Base-by-base conservation (phyloP, 2,329 filamentous ascomycete genomes). In the Colletotrichum nymphaeae region DNA sequence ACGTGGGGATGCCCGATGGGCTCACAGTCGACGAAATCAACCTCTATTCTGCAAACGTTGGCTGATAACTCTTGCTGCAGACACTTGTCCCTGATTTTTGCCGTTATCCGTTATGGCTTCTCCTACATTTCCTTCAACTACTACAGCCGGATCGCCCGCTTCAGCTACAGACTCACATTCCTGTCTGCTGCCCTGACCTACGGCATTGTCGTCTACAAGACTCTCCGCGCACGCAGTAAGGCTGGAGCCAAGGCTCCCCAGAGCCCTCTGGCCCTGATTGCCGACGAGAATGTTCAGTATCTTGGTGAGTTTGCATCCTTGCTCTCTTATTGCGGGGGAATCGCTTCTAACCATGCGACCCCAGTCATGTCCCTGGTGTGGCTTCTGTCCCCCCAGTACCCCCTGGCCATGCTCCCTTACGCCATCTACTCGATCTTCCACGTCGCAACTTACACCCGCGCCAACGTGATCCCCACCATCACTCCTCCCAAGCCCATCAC, bases 181-280 rank as follows among this genome's bases (percentile, higher is more conserved):
- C 77, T 98, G 78, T 93, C 95, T 3, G 97, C 97, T 6, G 95
- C 95, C 60, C 91, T 92, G 63, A 98, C 97, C 12, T 99, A 99
- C 84, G 96, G 97, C 77, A 98, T 99, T 77, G 97, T 99, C 63
- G 96, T 99, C 75, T 98, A 98, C 89, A 99, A 99, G 91, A 95
- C 95, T 72, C 94, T 95, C 87, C 92, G 95, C 77, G 94, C 95
- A 78, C 93, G 95, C 77, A 89, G 93, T 78, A 93, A 94, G 89
- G 88, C 92, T 63, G 92, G 93, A 76, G 91, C 87, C 74, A 91
- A 87, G 81, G 83, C 91, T 78, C 90, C 84, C 52, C 81, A 82
- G 64, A 90, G 93, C 72, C 83, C 89, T 62, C 67, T 96, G 72
- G 89, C 92, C 74, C 86, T 98, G 76, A 87, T 93, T 69, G 88